Evolutionary conservation across 106 monocot genomes (phyloP).

Genomic region (Apostasia ramifera): DNA sequence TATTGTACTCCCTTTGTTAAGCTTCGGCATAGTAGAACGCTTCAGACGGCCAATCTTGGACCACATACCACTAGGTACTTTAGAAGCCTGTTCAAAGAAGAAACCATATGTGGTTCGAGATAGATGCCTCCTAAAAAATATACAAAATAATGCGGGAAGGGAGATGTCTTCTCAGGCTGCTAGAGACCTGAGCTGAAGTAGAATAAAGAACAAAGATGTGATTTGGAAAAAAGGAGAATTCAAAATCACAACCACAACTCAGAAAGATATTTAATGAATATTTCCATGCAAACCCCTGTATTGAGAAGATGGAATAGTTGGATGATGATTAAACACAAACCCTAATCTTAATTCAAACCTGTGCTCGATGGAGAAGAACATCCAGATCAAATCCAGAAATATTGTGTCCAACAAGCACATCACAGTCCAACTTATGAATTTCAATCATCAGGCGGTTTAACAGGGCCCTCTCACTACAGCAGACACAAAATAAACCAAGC

Average conservation of each 20-base stretch:
- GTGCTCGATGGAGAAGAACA: conserved; percentile 89
- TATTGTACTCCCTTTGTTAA: conserved; percentile 61
- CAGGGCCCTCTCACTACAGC: conserved; percentile 81
- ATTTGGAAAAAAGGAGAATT: background rate
- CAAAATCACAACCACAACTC: too few species aligned
- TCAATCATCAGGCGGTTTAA: conserved; percentile 94
- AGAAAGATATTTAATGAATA: background rate
- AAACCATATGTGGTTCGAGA: background rate
- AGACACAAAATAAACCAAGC: conserved; percentile 11
- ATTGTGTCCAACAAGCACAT: conserved; percentile 94
- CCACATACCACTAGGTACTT: conserved; percentile 81
- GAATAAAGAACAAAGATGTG: background rate
- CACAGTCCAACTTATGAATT: conserved; percentile 82
- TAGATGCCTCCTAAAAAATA: background rate
- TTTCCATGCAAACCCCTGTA: background rate
- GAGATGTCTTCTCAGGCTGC: too few species aligned
- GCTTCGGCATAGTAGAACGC: conserved; percentile 84
- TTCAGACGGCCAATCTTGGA: conserved; percentile 95
- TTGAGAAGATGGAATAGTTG: background rate
- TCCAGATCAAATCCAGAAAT: conserved; percentile 99
- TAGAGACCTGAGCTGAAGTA: background rate
- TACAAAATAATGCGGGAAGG: background rate
- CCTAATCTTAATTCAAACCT: conserved; percentile 36
- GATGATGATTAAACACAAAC: background rate
- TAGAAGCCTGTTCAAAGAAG: conserved; percentile 53